phyloP scores from a whole-genome alignment of 1,284 basidiomycete species.

The Anthracocystis setariae region DNA sequence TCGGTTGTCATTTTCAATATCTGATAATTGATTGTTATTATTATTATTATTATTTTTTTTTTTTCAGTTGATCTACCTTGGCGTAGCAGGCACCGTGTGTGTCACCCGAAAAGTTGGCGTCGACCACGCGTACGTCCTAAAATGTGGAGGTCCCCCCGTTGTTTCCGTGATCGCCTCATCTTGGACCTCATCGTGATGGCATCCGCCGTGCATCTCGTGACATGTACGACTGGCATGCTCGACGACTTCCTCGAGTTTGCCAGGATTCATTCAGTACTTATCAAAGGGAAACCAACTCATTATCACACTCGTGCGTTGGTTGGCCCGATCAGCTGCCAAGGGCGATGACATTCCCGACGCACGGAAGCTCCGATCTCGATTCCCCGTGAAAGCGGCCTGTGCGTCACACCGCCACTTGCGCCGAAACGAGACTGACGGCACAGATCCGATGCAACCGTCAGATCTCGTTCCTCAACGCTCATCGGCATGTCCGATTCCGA shows the following conservation, averaged over 20 bases:
- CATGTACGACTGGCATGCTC: no score
- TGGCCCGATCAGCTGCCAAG: background rate
- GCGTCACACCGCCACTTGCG: conserved; percentile 5
- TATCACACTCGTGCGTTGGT: background rate
- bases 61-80: no score
- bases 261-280: no score
- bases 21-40: no score
- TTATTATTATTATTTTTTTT: no score
- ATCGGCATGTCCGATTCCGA: conserved; percentile 1
- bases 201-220: background rate
- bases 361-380: no score
- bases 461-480: background rate
- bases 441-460: background rate
- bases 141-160: conserved; percentile 31
- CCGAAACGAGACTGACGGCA: background rate
- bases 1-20: no score
- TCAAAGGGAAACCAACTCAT: no score
- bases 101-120: no score
- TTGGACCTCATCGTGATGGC: background rate
- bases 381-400: conserved; percentile 17
- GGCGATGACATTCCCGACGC: no score
- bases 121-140: background rate
- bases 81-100: background rate
- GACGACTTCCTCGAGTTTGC: no score
- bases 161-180: background rate